Evolutionary conservation across 345 rosid species (phyloP).

Genomic region (Lumnitzera racemosa): DNA sequence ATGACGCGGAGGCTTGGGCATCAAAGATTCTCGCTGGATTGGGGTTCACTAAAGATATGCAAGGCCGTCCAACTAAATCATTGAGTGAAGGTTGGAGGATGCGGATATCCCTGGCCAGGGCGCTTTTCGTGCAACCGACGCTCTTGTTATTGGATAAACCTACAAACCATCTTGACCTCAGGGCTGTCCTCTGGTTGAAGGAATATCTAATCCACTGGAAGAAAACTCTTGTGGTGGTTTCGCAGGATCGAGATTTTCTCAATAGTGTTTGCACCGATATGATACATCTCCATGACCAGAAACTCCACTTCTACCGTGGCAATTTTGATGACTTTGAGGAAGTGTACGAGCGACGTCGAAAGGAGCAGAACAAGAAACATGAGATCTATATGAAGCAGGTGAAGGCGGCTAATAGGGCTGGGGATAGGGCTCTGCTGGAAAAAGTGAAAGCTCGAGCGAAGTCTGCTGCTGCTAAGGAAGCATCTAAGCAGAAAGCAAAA

Average conservation of each 20-base stretch:
- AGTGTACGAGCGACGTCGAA: conserved; percentile 83
- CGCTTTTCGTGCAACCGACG: conserved; percentile 92
- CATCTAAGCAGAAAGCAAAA: conserved; percentile 63
- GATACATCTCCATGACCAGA: conserved; percentile 85
- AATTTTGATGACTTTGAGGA: conserved; percentile 72
- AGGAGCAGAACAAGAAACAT: conserved; percentile 80
- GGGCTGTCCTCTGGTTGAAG: conserved; percentile 94
- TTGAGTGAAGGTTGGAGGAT: conserved; percentile 99
- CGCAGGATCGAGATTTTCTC: conserved; percentile 94
- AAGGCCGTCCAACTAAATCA: conserved; percentile 63
- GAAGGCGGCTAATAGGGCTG: conserved; percentile 80
- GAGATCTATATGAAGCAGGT: conserved; percentile 74
- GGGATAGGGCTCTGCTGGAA: conserved; percentile 74
- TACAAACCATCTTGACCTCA: conserved; percentile 92
- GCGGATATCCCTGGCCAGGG: conserved; percentile 93
- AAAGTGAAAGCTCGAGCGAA: conserved; percentile 88
- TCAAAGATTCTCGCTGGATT: conserved; percentile 94
- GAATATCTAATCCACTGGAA: conserved; percentile 89
- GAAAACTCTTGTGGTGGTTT: conserved; percentile 89
- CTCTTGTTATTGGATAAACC: conserved; percentile 88
- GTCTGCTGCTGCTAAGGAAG: conserved; percentile 64
- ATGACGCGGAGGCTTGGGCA: conserved; percentile 94
- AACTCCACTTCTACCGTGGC: conserved; percentile 84
- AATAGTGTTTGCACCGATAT: conserved; percentile 86
- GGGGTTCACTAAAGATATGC: conserved; percentile 93